Conservation (phyloP, 352 stramenopile species). For the Phytophthora foliorum region DNA sequence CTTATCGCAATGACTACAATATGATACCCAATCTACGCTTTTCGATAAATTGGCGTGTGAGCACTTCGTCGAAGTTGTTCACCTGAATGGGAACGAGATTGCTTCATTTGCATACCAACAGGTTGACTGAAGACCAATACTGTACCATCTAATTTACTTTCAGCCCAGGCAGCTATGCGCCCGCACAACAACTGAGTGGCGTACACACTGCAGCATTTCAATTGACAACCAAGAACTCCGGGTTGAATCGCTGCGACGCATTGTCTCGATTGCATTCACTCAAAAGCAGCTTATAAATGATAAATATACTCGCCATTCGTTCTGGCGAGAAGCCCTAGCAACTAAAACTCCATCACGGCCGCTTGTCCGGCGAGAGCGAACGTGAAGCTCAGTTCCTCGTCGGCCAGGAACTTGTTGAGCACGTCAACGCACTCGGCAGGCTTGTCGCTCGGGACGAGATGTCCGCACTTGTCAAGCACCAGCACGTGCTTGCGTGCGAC, state of each 20-base stretch:
- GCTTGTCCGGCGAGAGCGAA: constrained; percentile 34
- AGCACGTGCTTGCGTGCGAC: constrained; percentile 52
- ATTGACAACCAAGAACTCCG: no score
- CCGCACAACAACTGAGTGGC: no score
- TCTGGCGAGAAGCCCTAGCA: not conserved
- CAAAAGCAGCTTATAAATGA: constrained; percentile 37
- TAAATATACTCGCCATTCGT: constrained; percentile 38
- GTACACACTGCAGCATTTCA: no score
- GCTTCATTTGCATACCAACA: no score
- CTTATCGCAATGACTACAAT: constrained; percentile 1
- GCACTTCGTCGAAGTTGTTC: no score
- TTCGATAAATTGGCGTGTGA: no score
- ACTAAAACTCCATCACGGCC: constrained; percentile 35
- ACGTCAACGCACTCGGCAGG: constrained; percentile 56
- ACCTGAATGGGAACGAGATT: no score
- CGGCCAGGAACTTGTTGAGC: constrained; percentile 68
- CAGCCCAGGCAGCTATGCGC: no score
- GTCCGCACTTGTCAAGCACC: constrained; percentile 67
- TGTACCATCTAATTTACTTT: no score
- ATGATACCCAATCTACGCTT: no score
- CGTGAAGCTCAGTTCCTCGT: constrained; percentile 44
- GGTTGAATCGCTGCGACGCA: not conserved
- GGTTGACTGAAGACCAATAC: no score
- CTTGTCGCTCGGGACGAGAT: constrained; percentile 70
- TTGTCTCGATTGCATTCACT: constrained; percentile 14